These are phyloP conservation scores for Coemansia aciculifera DNA, from an alignment of 192 early-diverging fungal species.

Conservation along the genomic window DNA sequence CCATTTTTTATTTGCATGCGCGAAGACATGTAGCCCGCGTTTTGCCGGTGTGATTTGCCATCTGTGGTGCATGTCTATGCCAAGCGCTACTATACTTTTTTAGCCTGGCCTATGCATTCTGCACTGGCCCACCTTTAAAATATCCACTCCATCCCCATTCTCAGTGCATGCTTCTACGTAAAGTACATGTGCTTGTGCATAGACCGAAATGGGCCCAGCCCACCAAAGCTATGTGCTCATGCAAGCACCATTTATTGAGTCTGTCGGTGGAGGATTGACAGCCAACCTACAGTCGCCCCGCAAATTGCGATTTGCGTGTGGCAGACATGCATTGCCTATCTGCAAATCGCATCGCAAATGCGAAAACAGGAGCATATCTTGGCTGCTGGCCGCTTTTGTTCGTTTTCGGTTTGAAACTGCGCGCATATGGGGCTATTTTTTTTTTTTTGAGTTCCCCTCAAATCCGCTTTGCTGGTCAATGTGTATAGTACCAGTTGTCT, in stretches of 20 bases:
- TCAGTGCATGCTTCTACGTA: not conserved
- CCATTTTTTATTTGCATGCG: not conserved
- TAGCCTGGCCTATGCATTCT: not conserved
- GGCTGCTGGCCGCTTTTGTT: not conserved
- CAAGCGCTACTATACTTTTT: not conserved
- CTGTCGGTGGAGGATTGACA: not conserved
- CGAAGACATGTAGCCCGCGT: not conserved
- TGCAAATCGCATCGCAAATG: not conserved
- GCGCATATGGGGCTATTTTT: not conserved
- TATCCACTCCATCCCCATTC: not conserved
- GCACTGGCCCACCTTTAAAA: not conserved
- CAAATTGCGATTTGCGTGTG: conserved; percentile 3
- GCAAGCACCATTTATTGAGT: not conserved
- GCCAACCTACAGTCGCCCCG: not conserved
- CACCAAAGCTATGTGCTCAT: not conserved
- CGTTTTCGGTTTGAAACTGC: not conserved
- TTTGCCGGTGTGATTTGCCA: conserved; percentile 7
- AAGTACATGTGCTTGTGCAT: conserved; percentile 34
- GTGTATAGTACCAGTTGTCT: not conserved
- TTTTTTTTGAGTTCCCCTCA: conserved; percentile 4
- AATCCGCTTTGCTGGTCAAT: conserved; percentile 2
- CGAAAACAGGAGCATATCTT: not conserved
- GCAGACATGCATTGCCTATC: conserved; percentile 9
- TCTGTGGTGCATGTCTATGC: conserved; percentile 7
- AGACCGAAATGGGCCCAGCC: not conserved